Evolutionary conservation across 2,329 filamentous ascomycete genomes (phyloP).

Genomic region (Claviceps sp.): DNA sequence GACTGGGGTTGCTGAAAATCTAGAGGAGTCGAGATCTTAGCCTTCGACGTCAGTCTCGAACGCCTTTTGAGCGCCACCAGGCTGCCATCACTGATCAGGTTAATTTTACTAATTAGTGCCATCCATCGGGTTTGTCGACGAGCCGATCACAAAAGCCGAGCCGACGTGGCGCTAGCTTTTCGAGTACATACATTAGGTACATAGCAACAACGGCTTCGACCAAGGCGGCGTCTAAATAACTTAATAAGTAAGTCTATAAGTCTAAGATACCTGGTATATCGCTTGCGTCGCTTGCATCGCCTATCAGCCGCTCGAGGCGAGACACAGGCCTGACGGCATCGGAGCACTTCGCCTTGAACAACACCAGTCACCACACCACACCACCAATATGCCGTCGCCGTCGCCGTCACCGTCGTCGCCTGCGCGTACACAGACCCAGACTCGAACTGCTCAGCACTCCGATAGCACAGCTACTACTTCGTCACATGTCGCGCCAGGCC

Average conservation of each 20-base stretch:
- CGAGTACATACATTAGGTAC: no score
- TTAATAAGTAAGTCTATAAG: no score
- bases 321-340: background rate
- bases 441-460: constrained; percentile 8
- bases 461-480: constrained; percentile 5
- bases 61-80: background rate
- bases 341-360: background rate
- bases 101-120: no score
- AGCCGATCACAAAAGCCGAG: background rate
- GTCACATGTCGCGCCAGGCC: constrained; percentile 9
- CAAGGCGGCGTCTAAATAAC: no score
- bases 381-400: constrained; percentile 11
- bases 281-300: background rate
- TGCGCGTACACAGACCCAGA: background rate
- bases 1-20: background rate
- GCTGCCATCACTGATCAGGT: background rate
- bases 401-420: constrained; percentile 12
- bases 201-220: background rate
- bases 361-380: constrained; percentile 4
- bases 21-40: background rate
- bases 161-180: background rate
- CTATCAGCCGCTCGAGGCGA: background rate
- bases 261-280: no score
- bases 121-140: background rate
- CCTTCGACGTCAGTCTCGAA: background rate